Percentiles rank a stretch among this genome's conserved stretches.
These are phyloP conservation scores for Brachypodium distachyon DNA, from an alignment of 202 grass and related monocot genomes.

Conservation along the genomic window DNA sequence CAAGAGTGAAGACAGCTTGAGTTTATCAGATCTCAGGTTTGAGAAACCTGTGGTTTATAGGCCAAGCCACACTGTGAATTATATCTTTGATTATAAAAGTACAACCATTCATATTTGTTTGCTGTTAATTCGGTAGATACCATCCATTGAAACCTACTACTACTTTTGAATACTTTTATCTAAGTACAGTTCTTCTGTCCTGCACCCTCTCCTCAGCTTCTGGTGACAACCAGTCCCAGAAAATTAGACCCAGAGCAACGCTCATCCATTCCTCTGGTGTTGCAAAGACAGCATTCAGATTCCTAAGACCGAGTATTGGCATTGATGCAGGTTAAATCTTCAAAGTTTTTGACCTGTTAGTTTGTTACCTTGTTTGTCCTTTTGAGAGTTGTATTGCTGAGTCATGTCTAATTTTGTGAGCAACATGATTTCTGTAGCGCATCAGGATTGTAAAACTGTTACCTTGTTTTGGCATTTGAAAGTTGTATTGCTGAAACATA, in stretches of 20 bases:
- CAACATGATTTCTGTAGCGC: conserved; percentile 3
- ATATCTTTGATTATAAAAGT: background rate
- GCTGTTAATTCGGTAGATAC: conserved; percentile 10
- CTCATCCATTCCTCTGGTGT: background rate
- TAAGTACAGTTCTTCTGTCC: background rate
- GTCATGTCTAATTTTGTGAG: too few relatives aligned
- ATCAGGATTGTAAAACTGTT: conserved; percentile 33
- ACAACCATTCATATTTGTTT: conserved; percentile 16
- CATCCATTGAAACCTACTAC: background rate
- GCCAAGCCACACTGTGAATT: conserved; percentile 49
- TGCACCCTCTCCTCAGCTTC: background rate
- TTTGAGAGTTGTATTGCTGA: too few relatives aligned
- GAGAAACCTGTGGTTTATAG: conserved; percentile 79
- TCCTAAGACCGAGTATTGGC: background rate
- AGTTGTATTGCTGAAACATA: conserved; percentile 30
- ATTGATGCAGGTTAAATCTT: background rate
- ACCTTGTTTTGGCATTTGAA: conserved; percentile 35
- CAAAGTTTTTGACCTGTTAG: background rate
- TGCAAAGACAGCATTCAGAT: background rate
- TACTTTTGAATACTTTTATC: background rate
- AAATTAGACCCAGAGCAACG: background rate
- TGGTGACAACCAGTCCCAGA: background rate
- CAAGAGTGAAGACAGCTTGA: conserved; percentile 61
- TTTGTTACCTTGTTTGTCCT: too few relatives aligned
- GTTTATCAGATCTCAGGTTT: conserved; percentile 69